Percentiles rank a stretch among this genome's conserved stretches.
Evolutionary conservation across 1,284 basidiomycete species (phyloP).

Genomic region (Ustilago nuda): DNA sequence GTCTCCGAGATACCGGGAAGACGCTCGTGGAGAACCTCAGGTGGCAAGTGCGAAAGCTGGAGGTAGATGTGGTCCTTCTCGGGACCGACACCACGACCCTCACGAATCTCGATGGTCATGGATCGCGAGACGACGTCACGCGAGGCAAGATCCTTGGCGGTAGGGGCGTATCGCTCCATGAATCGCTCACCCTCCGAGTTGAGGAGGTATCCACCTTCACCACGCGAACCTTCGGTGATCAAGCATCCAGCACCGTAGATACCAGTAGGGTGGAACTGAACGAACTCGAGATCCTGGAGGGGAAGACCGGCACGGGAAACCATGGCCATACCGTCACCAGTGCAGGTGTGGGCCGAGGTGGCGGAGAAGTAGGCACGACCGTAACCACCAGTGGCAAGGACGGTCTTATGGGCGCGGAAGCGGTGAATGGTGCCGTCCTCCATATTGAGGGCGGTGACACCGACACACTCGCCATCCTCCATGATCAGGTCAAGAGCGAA

Average conservation of each 20-base stretch:
- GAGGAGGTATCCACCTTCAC: conserved; percentile 98
- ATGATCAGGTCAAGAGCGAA: conserved; percentile 96
- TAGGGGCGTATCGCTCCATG: conserved; percentile 99
- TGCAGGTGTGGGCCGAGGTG: conserved; percentile 98
- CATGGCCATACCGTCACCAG: conserved; percentile 99
- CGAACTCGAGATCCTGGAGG: conserved; percentile 97
- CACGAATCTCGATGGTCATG: conserved; percentile 99
- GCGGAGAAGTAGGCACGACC: conserved; percentile 99
- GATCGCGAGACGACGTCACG: conserved; percentile 99
- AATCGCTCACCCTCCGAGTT: conserved; percentile 99
- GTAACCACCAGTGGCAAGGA: conserved; percentile 97
- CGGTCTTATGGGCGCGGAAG: conserved; percentile 98
- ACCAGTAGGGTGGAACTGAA: conserved; percentile 99
- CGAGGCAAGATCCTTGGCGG: conserved; percentile 98
- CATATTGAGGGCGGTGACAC: conserved; percentile 98
- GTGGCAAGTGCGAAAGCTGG: conserved; percentile 95
- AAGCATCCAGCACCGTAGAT: conserved; percentile 99
- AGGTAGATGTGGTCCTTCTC: conserved; percentile 98
- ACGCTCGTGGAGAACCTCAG: conserved; percentile 95
- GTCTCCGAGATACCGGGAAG: conserved; percentile 99
- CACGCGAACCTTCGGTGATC: conserved; percentile 98
- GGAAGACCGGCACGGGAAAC: conserved; percentile 95
- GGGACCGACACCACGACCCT: conserved; percentile 97
- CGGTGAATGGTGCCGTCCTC: conserved; percentile 99
- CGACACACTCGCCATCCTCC: conserved; percentile 98